phyloP scores from a whole-genome alignment of 768 basidiomycete genomes.

The Trametes gibbosa region DNA sequence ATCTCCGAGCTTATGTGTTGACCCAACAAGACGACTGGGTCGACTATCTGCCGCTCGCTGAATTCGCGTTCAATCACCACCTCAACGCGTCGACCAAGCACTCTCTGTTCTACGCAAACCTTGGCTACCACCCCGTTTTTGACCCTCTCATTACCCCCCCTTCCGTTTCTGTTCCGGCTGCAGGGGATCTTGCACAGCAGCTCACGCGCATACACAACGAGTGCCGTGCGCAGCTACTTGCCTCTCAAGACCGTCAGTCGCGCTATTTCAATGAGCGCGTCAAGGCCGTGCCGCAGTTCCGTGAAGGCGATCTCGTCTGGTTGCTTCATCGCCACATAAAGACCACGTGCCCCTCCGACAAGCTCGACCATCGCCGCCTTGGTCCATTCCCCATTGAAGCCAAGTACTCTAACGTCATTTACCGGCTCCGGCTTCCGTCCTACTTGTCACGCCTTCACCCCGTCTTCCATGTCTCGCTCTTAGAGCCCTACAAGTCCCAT shows the following conservation, averaged over 20 bases:
- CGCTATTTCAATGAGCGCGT: constrained; percentile 30
- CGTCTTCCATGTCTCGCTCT: constrained; percentile 39
- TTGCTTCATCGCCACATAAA: constrained; percentile 37
- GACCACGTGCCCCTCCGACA: constrained; percentile 39
- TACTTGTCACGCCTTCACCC: constrained; percentile 35
- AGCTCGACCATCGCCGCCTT: constrained; percentile 27
- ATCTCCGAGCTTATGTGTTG: constrained; percentile 34
- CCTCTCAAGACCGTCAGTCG: constrained; percentile 30
- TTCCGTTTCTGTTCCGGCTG: constrained; percentile 32
- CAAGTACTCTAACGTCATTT: constrained; percentile 15
- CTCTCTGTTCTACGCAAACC: constrained; percentile 7
- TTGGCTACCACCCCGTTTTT: constrained; percentile 25
- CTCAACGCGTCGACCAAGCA: constrained; percentile 31
- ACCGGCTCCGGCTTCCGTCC: constrained; percentile 30
- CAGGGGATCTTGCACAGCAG: constrained; percentile 29
- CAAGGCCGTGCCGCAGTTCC: constrained; percentile 29
- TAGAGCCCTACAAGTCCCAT: constrained; percentile 28
- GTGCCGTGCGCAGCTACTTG: constrained; percentile 31
- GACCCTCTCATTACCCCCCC: constrained; percentile 30
- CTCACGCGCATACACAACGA: constrained; percentile 35
- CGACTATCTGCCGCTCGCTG: constrained; percentile 38
- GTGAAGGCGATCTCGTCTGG: constrained; percentile 37
- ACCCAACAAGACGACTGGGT: constrained; percentile 45
- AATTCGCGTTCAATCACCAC: constrained; percentile 42
- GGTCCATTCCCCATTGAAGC: neutral